Base-by-base conservation (phyloP, 495 filamentous ascomycete species). In the Lineolata rhizophorae region DNA sequence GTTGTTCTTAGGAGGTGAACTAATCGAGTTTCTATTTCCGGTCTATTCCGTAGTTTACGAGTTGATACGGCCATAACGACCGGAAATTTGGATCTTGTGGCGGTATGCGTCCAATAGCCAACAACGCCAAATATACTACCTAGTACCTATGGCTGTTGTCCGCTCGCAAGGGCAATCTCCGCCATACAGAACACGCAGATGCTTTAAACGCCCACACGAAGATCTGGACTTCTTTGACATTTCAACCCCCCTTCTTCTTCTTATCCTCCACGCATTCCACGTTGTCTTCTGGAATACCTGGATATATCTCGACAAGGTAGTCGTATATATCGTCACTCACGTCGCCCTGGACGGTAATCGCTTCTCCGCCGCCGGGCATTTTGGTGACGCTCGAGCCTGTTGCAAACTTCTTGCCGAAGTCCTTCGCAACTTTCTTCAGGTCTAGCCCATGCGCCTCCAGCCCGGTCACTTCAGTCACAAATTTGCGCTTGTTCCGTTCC, bases 271-370 rank as follows among this genome's bases (percentile, higher is more conserved):
- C 67, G 40, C 81, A 54, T 51, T 95, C 90, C 37, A 95, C 76
- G 55, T 97, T 94, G 46, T 82, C 78, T 49, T 87, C 79, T 3
- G 87, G 84, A 30, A 95, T 73, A 34, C 70, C 59, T 24, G 70
- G 69, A 48, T 91, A 84, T 42, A 73, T 71, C 49, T 94, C 84
- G 38, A 76, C 50, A 36, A 99, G 49, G 58, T 78, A 94, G 41
- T 95, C 90, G 42, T 74, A 67, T 34, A 99, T 74, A 51, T 95
- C 87, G 47, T 83, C 83, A 51, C 82, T 90, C 41, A 94, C 70
- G 55, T 99, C 87, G 10, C 87, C 87, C 53, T 99, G 87, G 25
- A 99, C 83, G 20, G 91, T 85, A 48, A 99, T 94, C 59, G 95
- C 87, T 53, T 95, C 87, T 8, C 73, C 72, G 2, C 83, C 85